Evolutionary conservation across 2,329 filamentous ascomycete species (phyloP).

Genomic region (Ophiostoma sp.): DNA sequence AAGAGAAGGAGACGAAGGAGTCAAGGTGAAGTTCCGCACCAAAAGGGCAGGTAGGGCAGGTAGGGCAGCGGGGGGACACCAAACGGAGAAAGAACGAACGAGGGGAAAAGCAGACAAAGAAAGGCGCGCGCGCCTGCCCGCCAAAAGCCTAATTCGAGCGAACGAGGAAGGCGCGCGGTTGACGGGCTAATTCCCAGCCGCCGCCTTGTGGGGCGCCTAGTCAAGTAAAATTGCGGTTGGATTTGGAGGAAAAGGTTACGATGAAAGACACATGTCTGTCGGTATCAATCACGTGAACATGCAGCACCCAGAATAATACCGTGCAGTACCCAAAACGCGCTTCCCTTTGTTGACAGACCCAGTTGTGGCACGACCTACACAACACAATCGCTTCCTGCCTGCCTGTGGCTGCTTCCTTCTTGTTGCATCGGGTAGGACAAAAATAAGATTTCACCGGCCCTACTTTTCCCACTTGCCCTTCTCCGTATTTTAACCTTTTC

Average conservation of each 20-base stretch:
- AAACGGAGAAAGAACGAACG: constrained; percentile 4
- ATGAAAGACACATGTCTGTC: neutral
- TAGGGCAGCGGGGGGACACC: constrained; percentile 14
- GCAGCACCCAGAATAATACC: neutral
- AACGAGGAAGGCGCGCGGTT: constrained; percentile 20
- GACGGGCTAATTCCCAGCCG: constrained; percentile 15
- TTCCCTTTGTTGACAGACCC: neutral
- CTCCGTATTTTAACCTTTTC: neutral
- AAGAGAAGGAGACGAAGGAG: neutral
- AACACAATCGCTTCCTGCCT: neutral
- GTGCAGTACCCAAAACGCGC: neutral
- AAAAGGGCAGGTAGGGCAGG: constrained; percentile 1
- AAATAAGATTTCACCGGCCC: constrained; percentile 9
- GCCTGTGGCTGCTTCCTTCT: neutral
- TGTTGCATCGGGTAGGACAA: constrained; percentile 6
- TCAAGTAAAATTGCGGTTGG: constrained; percentile 9
- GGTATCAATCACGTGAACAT: neutral
- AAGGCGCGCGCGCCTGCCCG: constrained; percentile 12
- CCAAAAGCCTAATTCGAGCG: constrained; percentile 16
- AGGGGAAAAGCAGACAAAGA: constrained; percentile 8
- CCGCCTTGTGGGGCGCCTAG: constrained; percentile 16
- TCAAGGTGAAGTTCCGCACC: constrained; percentile 4
- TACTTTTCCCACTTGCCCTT: neutral
- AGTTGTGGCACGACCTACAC: neutral
- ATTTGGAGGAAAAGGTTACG: neutral